These are phyloP conservation scores for Sporothrix phasma DNA, from an alignment of 2,329 filamentous ascomycete species.

Conservation along the genomic window DNA sequence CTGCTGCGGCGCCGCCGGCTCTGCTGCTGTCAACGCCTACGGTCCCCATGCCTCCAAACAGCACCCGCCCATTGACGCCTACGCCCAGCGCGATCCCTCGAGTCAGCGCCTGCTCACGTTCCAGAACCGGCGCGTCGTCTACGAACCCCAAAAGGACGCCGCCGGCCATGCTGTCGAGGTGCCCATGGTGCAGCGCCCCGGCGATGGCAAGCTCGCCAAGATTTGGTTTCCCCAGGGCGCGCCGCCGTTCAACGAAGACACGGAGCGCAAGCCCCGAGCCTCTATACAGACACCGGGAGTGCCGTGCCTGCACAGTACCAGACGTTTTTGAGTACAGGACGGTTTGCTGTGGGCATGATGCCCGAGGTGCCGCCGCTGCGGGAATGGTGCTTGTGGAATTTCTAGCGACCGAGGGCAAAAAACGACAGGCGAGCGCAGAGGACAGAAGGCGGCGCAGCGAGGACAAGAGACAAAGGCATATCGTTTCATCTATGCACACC, in stretches of 20 bases:
- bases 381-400: slow-evolving; percentile 66
- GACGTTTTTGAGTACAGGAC: slow-evolving; percentile 52
- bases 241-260: slow-evolving; percentile 52
- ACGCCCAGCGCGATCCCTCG: slow-evolving; percentile 20
- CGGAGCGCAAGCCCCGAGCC: slow-evolving; percentile 39
- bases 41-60: slow-evolving; percentile 22
- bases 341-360: slow-evolving; percentile 61
- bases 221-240: slow-evolving; percentile 68
- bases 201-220: slow-evolving; percentile 33
- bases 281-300: slow-evolving; percentile 35
- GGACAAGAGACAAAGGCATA: neutral
- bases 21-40: neutral
- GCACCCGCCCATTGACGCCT: slow-evolving; percentile 25
- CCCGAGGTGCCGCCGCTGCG: slow-evolving; percentile 68
- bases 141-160: slow-evolving; percentile 25
- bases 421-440: neutral
- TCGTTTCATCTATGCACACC: neutral
- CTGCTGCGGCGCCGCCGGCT: neutral
- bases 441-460: neutral
- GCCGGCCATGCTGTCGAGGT: slow-evolving; percentile 28
- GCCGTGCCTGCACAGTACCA: slow-evolving; percentile 48
- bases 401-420: slow-evolving; percentile 36
- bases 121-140: slow-evolving; percentile 26
- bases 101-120: slow-evolving; percentile 24
- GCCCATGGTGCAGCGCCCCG: slow-evolving; percentile 4